Conservation (phyloP, 768 basidiomycete species). For the Rhizopogon vesiculosus region DNA sequence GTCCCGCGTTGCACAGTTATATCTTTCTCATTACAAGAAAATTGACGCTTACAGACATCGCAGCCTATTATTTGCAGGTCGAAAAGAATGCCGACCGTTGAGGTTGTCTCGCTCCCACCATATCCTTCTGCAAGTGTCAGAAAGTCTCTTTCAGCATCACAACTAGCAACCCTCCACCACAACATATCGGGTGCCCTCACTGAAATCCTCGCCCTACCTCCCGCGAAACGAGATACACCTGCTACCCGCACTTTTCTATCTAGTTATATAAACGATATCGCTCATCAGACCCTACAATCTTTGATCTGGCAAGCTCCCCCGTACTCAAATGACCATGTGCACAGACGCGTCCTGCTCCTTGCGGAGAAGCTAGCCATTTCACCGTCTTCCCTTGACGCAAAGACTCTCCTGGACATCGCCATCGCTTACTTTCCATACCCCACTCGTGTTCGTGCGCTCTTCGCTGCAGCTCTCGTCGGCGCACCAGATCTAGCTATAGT, state of each 20-base stretch:
- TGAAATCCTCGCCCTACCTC: slow-evolving; percentile 43
- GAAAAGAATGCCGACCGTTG: slow-evolving; percentile 21
- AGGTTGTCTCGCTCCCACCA: slow-evolving; percentile 34
- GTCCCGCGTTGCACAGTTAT: too few relatives aligned
- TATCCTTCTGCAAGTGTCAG: slow-evolving; percentile 52
- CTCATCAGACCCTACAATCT: slow-evolving; percentile 45
- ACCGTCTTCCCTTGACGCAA: slow-evolving; percentile 40
- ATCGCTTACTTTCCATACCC: slow-evolving; percentile 48
- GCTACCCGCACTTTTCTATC: slow-evolving; percentile 46
- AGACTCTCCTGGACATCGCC: slow-evolving; percentile 58
- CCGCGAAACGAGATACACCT: slow-evolving; percentile 39
- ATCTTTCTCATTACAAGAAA: too few relatives aligned
- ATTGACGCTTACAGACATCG: background rate
- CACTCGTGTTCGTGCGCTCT: slow-evolving; percentile 40
- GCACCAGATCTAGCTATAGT: slow-evolving; percentile 27
- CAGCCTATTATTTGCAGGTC: background rate
- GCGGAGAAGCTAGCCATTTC: slow-evolving; percentile 47
- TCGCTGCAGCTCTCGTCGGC: slow-evolving; percentile 34
- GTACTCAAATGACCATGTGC: slow-evolving; percentile 41
- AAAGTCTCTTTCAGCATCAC: slow-evolving; percentile 47
- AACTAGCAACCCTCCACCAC: slow-evolving; percentile 41
- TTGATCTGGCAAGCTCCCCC: slow-evolving; percentile 51
- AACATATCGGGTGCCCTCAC: slow-evolving; percentile 45
- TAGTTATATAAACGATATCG: slow-evolving; percentile 54
- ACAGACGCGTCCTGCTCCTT: slow-evolving; percentile 45